Conservation (phyloP, 2,329 filamentous ascomycete genomes). For the Aspergillus fumigatiaffinis region DNA sequence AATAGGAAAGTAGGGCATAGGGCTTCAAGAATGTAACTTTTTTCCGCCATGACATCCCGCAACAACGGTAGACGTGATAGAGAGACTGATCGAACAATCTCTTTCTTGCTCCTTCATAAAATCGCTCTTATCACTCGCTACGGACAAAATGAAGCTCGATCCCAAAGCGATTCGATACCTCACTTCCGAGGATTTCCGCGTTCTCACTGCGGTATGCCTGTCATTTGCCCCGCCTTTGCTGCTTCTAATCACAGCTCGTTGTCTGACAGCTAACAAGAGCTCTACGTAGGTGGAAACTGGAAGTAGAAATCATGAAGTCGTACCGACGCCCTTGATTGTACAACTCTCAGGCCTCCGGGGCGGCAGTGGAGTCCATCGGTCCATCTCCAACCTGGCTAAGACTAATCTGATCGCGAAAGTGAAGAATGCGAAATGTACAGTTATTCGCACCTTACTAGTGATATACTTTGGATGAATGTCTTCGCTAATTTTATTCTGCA, state of each 20-base stretch:
- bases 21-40: slow-evolving; percentile 31
- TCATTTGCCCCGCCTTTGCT: slow-evolving; percentile 18
- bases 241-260: slow-evolving; percentile 19
- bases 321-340: slow-evolving; percentile 84
- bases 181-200: slow-evolving; percentile 88
- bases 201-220: slow-evolving; percentile 75
- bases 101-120: background rate
- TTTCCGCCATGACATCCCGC: slow-evolving; percentile 22
- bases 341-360: slow-evolving; percentile 78
- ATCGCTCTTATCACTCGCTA: background rate
- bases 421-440: slow-evolving; percentile 80
- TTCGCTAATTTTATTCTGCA: background rate
- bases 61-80: background rate
- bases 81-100: slow-evolving; percentile 1
- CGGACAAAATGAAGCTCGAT: slow-evolving; percentile 78
- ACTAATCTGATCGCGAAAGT: slow-evolving; percentile 84
- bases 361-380: slow-evolving; percentile 73
- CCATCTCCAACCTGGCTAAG: slow-evolving; percentile 89
- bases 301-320: slow-evolving; percentile 94
- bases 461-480: background rate
- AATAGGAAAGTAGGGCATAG: slow-evolving; percentile 38
- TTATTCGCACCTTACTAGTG: background rate
- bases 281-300: slow-evolving; percentile 75
- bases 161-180: slow-evolving; percentile 91
- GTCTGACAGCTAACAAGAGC: slow-evolving; percentile 35